A percentile compares a stretch with the other conserved stretches of the same genome.
Evolutionary conservation across 495 filamentous ascomycete genomes (phyloP).

Genomic region (Collariella sp.): DNA sequence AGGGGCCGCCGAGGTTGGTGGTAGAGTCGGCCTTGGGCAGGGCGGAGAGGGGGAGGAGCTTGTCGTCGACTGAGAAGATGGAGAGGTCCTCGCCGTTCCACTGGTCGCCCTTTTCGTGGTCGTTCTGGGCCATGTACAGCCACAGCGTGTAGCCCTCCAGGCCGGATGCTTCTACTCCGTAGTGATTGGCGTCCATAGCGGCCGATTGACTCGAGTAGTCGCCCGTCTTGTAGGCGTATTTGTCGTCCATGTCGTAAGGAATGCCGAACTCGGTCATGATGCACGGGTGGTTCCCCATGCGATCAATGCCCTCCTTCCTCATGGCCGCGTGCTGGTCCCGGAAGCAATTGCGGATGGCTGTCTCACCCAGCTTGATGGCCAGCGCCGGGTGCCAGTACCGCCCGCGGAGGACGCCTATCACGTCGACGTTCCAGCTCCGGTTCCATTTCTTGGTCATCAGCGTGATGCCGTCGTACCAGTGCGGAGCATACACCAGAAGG

Average conservation of each 20-base stretch:
- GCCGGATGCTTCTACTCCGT: constrained; percentile 71
- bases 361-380: constrained; percentile 86
- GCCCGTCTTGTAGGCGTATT: constrained; percentile 90
- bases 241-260: constrained; percentile 97
- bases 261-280: constrained; percentile 94
- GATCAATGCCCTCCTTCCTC: constrained; percentile 75
- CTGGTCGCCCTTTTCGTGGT: constrained; percentile 81
- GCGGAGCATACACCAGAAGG: constrained; percentile 83
- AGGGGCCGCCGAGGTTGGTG: constrained; percentile 20
- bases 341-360: constrained; percentile 91
- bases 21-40: constrained; percentile 34
- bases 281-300: constrained; percentile 85
- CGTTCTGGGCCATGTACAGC: constrained; percentile 77
- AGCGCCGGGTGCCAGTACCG: constrained; percentile 81
- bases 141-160: constrained; percentile 83
- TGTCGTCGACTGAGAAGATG: constrained; percentile 78
- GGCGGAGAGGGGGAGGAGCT: constrained; percentile 50
- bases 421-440: constrained; percentile 90
- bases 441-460: constrained; percentile 99
- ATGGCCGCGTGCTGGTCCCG: constrained; percentile 85
- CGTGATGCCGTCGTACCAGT: constrained; percentile 95
- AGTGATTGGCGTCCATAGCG: constrained; percentile 96
- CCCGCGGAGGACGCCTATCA: constrained; percentile 83
- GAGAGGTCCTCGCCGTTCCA: constrained; percentile 98
- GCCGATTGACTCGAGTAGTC: constrained; percentile 88